Evolutionary conservation across 306 rosid genomes (phyloP), one percentile per base, ranked within the genome.

Genomic region (Astragalus glycyphyllos): DNA sequence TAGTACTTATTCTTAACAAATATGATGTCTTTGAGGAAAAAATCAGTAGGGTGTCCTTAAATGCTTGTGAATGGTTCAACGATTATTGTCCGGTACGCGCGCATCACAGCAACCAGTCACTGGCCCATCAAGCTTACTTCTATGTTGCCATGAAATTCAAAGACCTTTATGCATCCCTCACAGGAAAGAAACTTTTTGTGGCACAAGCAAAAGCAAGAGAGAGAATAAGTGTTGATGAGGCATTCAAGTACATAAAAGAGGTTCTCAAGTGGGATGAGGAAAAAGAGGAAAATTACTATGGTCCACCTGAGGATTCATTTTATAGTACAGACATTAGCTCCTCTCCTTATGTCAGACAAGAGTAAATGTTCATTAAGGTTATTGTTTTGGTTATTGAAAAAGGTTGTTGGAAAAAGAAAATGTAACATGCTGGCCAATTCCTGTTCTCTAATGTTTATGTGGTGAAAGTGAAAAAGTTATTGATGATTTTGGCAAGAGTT

Each of bases 191-290:
- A 79, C 97, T 91, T 47, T 95, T 91, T 11, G 97, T 91, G 64
- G 85, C 90, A 84, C 99, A 95, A 80, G 91, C 88, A 17, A 81
- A 83, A 63, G 96, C 96, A 2, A 85, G 99, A 86, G 99, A 95
- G 35, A 74, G 96, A 53, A 84, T 79, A 59, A 89, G 91, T 0
- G 81, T 91, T 1, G 91, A 95, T 15, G 97, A 95, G 71, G 88
- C 96, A 10, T 95, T 95, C 84, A 95, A 95, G 91, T 95, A 87
- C 78, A 86, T 81, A 70, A 84, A 90, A 67, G 99, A 89, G 83
- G 96, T 95, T 11, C 92, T 95, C 35, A 95, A 87, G 82, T 95
- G 99, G 97, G 99, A 95, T 54, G 97, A 95, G 8, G 97, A 89
- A 74, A 95, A 89, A 81, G 97, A 85, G 4, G 97, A 84, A 37